Evolutionary conservation across 805 yeast species (phyloP).

Genomic region (Candida sithepensis): DNA sequence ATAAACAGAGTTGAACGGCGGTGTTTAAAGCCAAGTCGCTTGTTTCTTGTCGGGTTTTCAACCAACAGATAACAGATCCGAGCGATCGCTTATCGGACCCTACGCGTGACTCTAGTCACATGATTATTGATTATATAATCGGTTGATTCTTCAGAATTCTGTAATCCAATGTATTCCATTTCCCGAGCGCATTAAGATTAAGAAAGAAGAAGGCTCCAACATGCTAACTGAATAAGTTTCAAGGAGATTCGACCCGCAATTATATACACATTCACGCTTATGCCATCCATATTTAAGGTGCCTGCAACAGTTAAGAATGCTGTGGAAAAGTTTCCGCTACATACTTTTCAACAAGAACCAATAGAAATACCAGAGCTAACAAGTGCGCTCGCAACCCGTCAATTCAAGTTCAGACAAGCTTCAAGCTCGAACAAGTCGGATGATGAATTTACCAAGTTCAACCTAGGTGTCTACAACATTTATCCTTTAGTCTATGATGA

Average conservation of each 20-base stretch:
- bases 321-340: conserved; percentile 51
- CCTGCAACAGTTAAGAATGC: conserved; percentile 43
- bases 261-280: neutral
- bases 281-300: conserved; percentile 15
- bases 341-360: conserved; percentile 36
- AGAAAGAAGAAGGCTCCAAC: no score
- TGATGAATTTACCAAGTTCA: conserved; percentile 34
- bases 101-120: neutral
- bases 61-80: neutral
- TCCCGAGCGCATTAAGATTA: no score
- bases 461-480: conserved; percentile 52
- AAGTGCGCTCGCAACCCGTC: conserved; percentile 19
- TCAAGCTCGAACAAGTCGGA: conserved; percentile 10
- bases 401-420: conserved; percentile 11
- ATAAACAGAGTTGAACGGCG: neutral
- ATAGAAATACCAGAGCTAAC: conserved; percentile 11
- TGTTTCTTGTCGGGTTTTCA: no score
- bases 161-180: no score
- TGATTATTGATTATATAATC: no score
- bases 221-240: no score
- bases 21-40: no score
- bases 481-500: conserved; percentile 27
- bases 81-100: neutral
- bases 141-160: no score
- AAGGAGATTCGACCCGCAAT: no score